Base-by-base conservation (phyloP, 345 rosid genomes). In the Boechera retrofracta region DNA sequence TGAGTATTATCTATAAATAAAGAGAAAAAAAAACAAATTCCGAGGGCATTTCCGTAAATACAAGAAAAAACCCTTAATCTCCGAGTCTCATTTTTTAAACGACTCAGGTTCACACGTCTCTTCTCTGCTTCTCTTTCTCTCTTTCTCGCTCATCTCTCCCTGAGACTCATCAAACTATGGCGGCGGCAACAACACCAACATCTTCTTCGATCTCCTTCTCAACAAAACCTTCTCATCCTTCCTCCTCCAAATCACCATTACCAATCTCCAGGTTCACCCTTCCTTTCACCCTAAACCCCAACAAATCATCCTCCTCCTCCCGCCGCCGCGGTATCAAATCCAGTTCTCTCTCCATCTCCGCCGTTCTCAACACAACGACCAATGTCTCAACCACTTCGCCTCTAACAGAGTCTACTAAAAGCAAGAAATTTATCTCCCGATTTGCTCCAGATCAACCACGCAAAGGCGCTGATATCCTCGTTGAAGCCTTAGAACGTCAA, bases 401-500 rank as follows among this genome's bases (percentile, higher is more conserved):
- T 2, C 64, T 76, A 2, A 2, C 9, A 1, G 59, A 79, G 28
- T 11, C 69, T 42, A 16, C 67, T 12, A 32, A 0, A 9, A 12
- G 21, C 0, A 61, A 62, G 2, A 26, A 72, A 15, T 79, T 82
- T 57, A 7, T 64, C 52, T 75, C 93, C 31, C 78, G 98, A 45
- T 92, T 81, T 12, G 69, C 82, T 39, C 81, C 85, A 5, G 93
- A 87, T 18, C 85, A 91, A 57, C 96, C 99, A n/a, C 86, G 99
- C 15, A 95, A 89, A 77, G 99, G 99, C 2, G 86, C 98, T 6
- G 98, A 92, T 67, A 88, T 94, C 84, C 91, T 94, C 38, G 96
- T 94, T 5, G 99, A 92, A 71, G 98, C 99, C 26, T 84, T 94
- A 26, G 96, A 92, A 70, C 91, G 98, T 3, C 82, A 89, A 71